Evolutionary conservation across 768 basidiomycete species (phyloP), one percentile per base, ranked within the genome.

Genomic region (Amanita inopinata): DNA sequence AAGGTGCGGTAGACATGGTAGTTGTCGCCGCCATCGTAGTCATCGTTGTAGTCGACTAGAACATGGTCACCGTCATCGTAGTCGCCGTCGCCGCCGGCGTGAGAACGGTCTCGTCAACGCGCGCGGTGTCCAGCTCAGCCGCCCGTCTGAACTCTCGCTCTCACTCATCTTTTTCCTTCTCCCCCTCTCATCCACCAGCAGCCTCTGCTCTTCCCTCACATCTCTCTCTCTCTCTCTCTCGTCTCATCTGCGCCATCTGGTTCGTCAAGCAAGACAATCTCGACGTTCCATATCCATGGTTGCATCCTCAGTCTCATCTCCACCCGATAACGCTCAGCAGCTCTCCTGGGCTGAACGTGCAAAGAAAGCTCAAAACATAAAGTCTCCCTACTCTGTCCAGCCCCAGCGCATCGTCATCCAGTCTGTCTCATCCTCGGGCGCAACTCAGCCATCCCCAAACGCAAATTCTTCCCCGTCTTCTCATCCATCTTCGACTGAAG

Each of bases 311-410:
- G 23, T 47, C 27, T 50, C 55, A 17, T 49, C 52, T 22, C 40
- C 51, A 6, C 33, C 47, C 24, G 53, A 54, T n/a, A n/a, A n/a
- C 49, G 18, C 48, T 5, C 64, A 64, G 49, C 56, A 66, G 44
- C 66, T 77, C 37, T 80, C 79, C 20, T 82, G 81, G 49, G 74
- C 74, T 27, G 67, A 76, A 38, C 68, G 67, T 33, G 73, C 69
- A 46, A 72, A 66, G 60, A 71, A 66, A 52, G 69, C 70, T 2
- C 61, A 73, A 47, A 62, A 59, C 41, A 58, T 61, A 43, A 60
- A 50, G 34, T 53, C 58, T 23, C 52, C 56, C 18, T 56, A 51
- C 50, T 48, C 59, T 28, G 45, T 45, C n/a, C 45, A 38, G 31
- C 31, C 49, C 47, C 37, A 30, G 22, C 40, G 33, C 40, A 37